phyloP scores from a whole-genome alignment of 441 rosid genomes.

The Gossypium davidsonii region DNA sequence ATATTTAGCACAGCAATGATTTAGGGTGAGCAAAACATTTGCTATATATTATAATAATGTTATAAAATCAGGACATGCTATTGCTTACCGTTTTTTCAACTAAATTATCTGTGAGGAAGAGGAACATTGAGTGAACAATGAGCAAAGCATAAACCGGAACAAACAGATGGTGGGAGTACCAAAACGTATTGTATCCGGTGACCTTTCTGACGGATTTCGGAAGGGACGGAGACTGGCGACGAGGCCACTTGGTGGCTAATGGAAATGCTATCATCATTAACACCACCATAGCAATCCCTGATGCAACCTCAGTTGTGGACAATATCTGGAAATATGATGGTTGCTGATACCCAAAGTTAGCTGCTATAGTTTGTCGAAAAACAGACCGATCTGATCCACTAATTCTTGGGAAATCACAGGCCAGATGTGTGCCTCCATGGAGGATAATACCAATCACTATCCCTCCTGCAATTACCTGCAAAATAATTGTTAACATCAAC shows the following conservation, averaged over 20 bases:
- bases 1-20: no score
- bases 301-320: slow-evolving; percentile 36
- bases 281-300: slow-evolving; percentile 45
- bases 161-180: slow-evolving; percentile 56
- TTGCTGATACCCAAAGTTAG: slow-evolving; percentile 39
- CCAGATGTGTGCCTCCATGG: slow-evolving; percentile 54
- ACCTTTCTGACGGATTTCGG: slow-evolving; percentile 37
- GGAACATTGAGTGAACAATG: slow-evolving; percentile 51
- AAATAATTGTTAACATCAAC: neutral
- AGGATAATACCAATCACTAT: slow-evolving; percentile 46
- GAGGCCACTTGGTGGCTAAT: slow-evolving; percentile 48
- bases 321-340: slow-evolving; percentile 39
- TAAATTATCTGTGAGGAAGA: slow-evolving; percentile 37
- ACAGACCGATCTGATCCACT: slow-evolving; percentile 27
- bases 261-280: slow-evolving; percentile 40
- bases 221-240: slow-evolving; percentile 28
- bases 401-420: slow-evolving; percentile 50
- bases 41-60: neutral
- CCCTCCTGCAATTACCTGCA: slow-evolving; percentile 43
- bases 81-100: slow-evolving; percentile 41
- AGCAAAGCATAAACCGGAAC: slow-evolving; percentile 41
- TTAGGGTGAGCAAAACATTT: neutral
- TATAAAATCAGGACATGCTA: neutral
- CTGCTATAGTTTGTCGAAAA: slow-evolving; percentile 35
- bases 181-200: slow-evolving; percentile 45